Evolutionary conservation across 192 early-diverging fungal species (phyloP), one percentile per base, ranked within the genome.

Genomic region (Backusella circina): DNA sequence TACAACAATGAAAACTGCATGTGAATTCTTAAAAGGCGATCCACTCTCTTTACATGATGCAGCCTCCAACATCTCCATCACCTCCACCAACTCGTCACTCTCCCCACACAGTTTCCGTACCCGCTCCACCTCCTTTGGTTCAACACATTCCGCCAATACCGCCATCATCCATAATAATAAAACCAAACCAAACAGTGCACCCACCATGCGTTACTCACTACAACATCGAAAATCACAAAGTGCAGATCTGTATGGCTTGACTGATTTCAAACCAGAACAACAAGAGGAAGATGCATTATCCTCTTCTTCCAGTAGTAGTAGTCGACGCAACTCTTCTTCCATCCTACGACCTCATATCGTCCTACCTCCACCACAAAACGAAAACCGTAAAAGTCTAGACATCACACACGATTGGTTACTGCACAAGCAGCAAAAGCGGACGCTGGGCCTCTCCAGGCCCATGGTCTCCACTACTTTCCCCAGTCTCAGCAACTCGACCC

Each of bases 1-100:
- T 30, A 82, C 80, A 31, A 88, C 87, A 4, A 77, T 88, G 74
- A 83, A 83, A 47, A 79, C 87, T 1, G 77, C 87, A 1, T 74
- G 84, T 36, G 81, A 84, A 51, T 88, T 84, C 67, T 71, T 88
- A n/a, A 86, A 84, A 67, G 76, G 79, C 0, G 87, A 88, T 67
- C 87, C 86, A 5, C 44, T 88, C 28, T 75, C 78, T 35, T 65
- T 88, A 2, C 38, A 81, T 61, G 54, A 61, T 28, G 26, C 23
- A 61, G 54, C 28, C 26, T 61, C 54, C 23, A 61, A 61, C 54
- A 61, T 61, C 5, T 61, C 54, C 23, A 61, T 61, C 26, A 61
- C 54, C 3, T 78, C 86, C 0, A 77, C 74, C 15, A 69, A 64
- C 1, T 71, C 72, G 10, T 74, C 75, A 23, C 41, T 71, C 39